Evolutionary conservation across 2,329 filamentous ascomycete species (phyloP).

Genomic region (Dothideomycetidae sp.): DNA sequence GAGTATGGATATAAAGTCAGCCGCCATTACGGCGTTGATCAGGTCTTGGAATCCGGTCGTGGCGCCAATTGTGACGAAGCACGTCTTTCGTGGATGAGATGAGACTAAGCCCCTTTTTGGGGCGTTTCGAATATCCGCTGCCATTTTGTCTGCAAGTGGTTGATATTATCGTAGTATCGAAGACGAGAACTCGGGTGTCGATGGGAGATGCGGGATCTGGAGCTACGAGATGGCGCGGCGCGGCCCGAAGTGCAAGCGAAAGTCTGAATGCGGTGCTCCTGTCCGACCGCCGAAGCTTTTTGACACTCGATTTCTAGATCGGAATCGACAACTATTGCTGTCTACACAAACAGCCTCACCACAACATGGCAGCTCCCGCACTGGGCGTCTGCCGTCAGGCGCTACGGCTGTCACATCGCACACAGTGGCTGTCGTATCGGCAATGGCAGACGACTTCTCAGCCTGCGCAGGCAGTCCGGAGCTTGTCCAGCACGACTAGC

Average conservation of each 20-base stretch:
- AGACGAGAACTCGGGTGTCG: no score
- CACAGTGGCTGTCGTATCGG: constrained; percentile 9
- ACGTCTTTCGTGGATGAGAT: constrained; percentile 30
- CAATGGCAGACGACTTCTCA: not conserved
- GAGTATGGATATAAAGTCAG: constrained; percentile 50
- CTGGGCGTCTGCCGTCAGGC: constrained; percentile 5
- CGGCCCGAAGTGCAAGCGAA: constrained; percentile 2
- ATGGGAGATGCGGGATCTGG: no score
- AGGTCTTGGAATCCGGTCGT: constrained; percentile 71
- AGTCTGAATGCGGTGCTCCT: constrained; percentile 2
- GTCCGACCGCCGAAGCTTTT: not conserved
- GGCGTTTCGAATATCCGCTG: no score
- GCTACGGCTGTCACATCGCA: constrained; percentile 5
- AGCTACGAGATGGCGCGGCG: no score
- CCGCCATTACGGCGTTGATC: constrained; percentile 49
- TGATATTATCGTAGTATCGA: no score
- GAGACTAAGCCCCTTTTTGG: no score
- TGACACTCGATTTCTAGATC: not conserved
- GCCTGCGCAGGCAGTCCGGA: not conserved
- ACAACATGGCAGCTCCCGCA: constrained; percentile 4
- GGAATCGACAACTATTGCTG: not conserved
- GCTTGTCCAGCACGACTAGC: not conserved
- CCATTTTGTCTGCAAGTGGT: no score
- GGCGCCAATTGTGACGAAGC: constrained; percentile 84
- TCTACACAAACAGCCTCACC: not conserved